phyloP scores from a whole-genome alignment of 1,139 yeast species.

The Geotrichum klebahnii region DNA sequence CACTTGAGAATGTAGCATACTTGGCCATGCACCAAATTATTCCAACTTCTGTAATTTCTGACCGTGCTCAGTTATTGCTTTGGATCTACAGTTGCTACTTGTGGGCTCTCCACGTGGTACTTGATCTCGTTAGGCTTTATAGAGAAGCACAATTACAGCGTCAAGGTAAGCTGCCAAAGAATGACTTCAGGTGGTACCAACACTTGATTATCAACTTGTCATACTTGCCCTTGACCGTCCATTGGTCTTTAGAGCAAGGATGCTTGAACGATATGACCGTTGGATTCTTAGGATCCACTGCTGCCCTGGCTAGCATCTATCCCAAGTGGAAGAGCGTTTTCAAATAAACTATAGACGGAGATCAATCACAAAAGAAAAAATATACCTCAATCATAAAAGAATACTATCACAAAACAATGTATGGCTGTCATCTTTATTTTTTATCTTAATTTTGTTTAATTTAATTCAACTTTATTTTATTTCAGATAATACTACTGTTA shows the following conservation, averaged over 20 bases:
- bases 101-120: constrained; percentile 44
- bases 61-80: constrained; percentile 33
- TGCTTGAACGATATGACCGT: constrained; percentile 37
- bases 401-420: no score
- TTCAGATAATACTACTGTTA: no score
- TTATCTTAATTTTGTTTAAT: no score
- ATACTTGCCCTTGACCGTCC: constrained; percentile 44
- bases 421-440: no score
- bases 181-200: constrained; percentile 16
- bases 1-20: constrained; percentile 44
- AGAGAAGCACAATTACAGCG: constrained; percentile 21
- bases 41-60: constrained; percentile 29
- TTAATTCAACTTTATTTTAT: no score
- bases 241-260: constrained; percentile 44
- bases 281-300: constrained; percentile 42
- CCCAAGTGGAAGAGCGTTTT: constrained; percentile 27
- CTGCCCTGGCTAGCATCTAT: constrained; percentile 32
- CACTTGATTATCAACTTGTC: constrained; percentile 39
- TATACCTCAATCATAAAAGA: background rate
- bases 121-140: constrained; percentile 36
- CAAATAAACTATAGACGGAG: background rate
- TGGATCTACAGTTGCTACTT: constrained; percentile 42
- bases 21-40: constrained; percentile 41
- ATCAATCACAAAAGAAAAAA: background rate
- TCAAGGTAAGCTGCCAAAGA: constrained; percentile 17